Percentiles rank a stretch among this genome's conserved stretches.
phyloP scores from a whole-genome alignment of 495 filamentous ascomycete genomes.

The Neurospora tetrasperma region DNA sequence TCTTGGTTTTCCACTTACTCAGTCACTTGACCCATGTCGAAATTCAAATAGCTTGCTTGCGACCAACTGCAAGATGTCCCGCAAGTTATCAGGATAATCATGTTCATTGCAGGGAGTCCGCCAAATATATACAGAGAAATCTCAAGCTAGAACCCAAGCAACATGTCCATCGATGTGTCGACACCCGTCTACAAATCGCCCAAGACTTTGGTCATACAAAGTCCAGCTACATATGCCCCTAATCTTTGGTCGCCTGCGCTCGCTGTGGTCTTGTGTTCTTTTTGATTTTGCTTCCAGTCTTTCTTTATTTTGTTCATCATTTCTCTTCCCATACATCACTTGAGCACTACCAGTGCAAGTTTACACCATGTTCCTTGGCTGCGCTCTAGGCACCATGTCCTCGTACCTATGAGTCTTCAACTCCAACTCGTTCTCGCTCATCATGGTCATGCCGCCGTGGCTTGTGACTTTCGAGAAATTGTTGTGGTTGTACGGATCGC shows the following conservation, averaged over 20 bases:
- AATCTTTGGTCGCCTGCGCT: background rate
- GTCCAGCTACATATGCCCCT: background rate
- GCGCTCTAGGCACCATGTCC: slow-evolving; percentile 32
- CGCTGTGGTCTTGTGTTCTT: background rate
- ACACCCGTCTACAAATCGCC: background rate
- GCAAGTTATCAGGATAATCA: background rate
- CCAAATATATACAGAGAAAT: background rate
- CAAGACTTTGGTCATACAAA: background rate
- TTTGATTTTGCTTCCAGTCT: background rate
- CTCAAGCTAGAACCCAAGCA: background rate
- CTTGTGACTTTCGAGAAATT: slow-evolving; percentile 18
- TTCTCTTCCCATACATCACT: background rate
- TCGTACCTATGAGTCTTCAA: slow-evolving; percentile 35
- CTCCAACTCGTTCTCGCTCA: slow-evolving; percentile 24
- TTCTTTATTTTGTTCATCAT: background rate
- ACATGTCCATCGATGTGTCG: background rate
- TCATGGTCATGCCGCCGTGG: background rate
- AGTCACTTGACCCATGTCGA: background rate
- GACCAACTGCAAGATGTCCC: background rate
- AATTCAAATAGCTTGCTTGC: no score
- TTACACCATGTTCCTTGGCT: slow-evolving; percentile 37
- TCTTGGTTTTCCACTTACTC: background rate
- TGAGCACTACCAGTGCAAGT: background rate
- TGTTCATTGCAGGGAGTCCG: background rate
- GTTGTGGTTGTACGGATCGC: slow-evolving; percentile 22